A percentile compares a stretch with the other conserved stretches of the same genome.
These are phyloP conservation scores for Curvularia eragrostidis DNA, from an alignment of 2,329 filamentous ascomycete species.

Conservation along the genomic window DNA sequence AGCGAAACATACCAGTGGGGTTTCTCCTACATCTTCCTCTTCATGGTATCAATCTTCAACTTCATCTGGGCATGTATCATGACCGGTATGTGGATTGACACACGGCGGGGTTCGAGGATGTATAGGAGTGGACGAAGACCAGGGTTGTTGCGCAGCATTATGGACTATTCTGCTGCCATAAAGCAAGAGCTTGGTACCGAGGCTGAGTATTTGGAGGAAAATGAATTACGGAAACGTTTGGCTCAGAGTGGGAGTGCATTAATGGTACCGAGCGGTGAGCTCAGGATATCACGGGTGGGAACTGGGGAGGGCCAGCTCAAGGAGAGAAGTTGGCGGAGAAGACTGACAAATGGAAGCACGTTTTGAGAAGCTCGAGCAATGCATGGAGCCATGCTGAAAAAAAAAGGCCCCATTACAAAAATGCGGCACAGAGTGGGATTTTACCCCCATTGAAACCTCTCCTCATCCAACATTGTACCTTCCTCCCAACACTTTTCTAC, in stretches of 20 bases:
- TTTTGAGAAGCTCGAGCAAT: constrained; percentile 31
- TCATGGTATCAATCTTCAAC: constrained; percentile 45
- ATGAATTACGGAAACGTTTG: constrained; percentile 29
- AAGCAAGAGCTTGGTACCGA: constrained; percentile 36
- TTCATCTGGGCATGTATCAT: constrained; percentile 45
- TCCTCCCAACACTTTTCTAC: constrained; percentile 81
- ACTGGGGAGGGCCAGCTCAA: constrained; percentile 10
- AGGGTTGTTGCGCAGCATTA: constrained; percentile 37
- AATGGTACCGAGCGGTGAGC: constrained; percentile 33
- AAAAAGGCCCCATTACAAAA: neutral
- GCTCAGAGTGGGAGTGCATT: constrained; percentile 31
- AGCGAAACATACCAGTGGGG: constrained; percentile 46
- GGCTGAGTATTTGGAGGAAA: constrained; percentile 29
- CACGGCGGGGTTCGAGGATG: constrained; percentile 35
- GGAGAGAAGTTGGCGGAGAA: constrained; percentile 28
- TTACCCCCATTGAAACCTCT: constrained; percentile 47
- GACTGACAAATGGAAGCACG: constrained; percentile 37
- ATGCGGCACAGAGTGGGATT: neutral
- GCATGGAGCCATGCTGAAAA: neutral
- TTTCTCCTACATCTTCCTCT: constrained; percentile 47
- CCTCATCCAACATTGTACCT: constrained; percentile 77
- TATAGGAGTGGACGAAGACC: constrained; percentile 39
- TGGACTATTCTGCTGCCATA: constrained; percentile 38
- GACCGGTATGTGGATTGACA: constrained; percentile 45
- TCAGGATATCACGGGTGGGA: constrained; percentile 31